A percentile compares a stretch with the other conserved stretches of the same genome.
phyloP scores from a whole-genome alignment of 169 alveolate genomes.

The Condylostoma magnum region DNA sequence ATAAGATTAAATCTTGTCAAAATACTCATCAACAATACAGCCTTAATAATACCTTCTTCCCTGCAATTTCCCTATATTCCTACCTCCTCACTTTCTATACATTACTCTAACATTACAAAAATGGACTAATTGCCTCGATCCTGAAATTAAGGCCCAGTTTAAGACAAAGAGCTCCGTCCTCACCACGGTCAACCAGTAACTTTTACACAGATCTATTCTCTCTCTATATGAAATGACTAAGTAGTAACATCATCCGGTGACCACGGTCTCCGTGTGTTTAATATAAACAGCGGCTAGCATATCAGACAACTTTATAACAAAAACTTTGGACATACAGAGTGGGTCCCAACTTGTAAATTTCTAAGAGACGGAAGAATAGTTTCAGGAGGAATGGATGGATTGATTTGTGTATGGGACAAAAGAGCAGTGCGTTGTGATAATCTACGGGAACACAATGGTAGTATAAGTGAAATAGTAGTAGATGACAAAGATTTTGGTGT shows the following conservation, averaged over 20 bases:
- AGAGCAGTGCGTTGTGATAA: conserved; percentile 61
- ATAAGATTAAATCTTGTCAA: no score
- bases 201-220: conserved; percentile 42
- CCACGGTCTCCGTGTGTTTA: conserved; percentile 72
- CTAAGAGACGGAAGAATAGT: conserved; percentile 57
- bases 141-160: conserved; percentile 20
- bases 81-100: no score
- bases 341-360: conserved; percentile 71
- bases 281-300: conserved; percentile 54
- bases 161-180: conserved; percentile 28
- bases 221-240: conserved; percentile 52
- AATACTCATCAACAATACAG: no score
- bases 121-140: conserved; percentile 14
- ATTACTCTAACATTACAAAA: no score
- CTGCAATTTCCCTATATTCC: no score
- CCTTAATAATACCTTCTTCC: no score
- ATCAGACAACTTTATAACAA: conserved; percentile 57
- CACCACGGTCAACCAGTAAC: conserved; percentile 23
- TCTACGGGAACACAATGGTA: conserved; percentile 63
- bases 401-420: conserved; percentile 68
- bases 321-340: conserved; percentile 74
- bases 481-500: conserved; percentile 58
- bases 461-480: conserved; percentile 62
- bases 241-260: conserved; percentile 79
- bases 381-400: conserved; percentile 74